Evolutionary conservation across 140 eudicot genomes (phyloP).

Genomic region (Oenanthe javanica): DNA sequence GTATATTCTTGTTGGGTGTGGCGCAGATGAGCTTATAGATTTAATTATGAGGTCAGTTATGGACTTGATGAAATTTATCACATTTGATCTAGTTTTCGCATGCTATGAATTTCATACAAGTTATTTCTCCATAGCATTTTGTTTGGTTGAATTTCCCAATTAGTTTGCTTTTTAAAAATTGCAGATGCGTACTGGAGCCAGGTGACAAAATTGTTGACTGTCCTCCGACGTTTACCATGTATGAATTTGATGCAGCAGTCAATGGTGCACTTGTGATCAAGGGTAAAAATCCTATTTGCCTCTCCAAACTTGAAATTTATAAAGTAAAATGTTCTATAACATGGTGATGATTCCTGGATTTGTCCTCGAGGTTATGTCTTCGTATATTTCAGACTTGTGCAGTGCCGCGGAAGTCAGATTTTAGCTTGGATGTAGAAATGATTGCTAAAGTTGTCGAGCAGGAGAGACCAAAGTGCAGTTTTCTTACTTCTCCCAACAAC

Average conservation of each 20-base stretch:
- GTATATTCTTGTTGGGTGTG: slow-evolving; percentile 85
- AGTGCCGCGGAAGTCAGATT: slow-evolving; percentile 77
- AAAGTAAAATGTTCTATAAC: not conserved
- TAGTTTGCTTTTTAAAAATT: slow-evolving; percentile 1
- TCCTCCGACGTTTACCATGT: slow-evolving; percentile 98
- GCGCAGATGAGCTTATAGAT: slow-evolving; percentile 96
- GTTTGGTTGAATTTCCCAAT: not conserved
- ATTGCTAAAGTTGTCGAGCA: slow-evolving; percentile 55
- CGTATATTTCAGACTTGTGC: slow-evolving; percentile 10
- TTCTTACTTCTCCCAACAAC: slow-evolving; percentile 93
- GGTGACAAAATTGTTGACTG: slow-evolving; percentile 97
- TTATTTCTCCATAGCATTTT: slow-evolving; percentile 1
- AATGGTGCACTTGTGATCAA: slow-evolving; percentile 83
- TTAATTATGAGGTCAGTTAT: slow-evolving; percentile 78
- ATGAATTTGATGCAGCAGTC: slow-evolving; percentile 96
- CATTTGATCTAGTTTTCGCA: not conserved
- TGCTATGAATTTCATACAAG: not conserved
- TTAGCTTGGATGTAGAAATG: slow-evolving; percentile 69
- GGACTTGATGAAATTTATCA: not conserved
- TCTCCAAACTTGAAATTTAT: not conserved
- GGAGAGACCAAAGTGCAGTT: slow-evolving; percentile 92
- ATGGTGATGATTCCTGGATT: not conserved
- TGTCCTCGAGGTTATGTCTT: not conserved
- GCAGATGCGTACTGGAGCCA: slow-evolving; percentile 88
- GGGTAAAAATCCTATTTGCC: slow-evolving; percentile 32